phyloP scores from a whole-genome alignment of 352 stramenopile species.

The Phytopythium delawarense region DNA sequence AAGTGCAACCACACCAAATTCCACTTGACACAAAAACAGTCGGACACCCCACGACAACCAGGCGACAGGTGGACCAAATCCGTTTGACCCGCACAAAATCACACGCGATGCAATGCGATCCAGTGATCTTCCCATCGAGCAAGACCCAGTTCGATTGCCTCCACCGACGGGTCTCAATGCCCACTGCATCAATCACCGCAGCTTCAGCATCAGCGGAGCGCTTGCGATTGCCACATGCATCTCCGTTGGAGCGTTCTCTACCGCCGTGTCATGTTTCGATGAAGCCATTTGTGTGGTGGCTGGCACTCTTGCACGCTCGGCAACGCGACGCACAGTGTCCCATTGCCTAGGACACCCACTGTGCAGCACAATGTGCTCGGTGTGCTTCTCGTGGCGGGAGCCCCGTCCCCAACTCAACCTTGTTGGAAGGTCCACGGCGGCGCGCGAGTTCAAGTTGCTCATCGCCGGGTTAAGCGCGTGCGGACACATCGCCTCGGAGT shows the following conservation, averaged over 20 bases:
- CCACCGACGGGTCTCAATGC: too few species aligned
- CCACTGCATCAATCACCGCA: too few species aligned
- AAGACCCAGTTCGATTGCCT: too few species aligned
- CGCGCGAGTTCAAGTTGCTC: neutral
- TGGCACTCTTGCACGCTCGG: neutral
- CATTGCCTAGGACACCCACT: neutral
- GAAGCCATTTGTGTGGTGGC: neutral
- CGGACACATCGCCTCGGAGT: neutral
- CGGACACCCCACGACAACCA: neutral
- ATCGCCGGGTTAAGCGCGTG: neutral
- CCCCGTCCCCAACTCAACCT: neutral
- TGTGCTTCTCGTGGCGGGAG: neutral
- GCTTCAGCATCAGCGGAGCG: too few species aligned
- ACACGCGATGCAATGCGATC: neutral
- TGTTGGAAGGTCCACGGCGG: neutral
- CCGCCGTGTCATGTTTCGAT: neutral
- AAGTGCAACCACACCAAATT: neutral
- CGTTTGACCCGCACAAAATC: neutral
- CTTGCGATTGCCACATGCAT: too few species aligned
- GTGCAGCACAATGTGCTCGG: too few species aligned
- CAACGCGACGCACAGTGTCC: neutral
- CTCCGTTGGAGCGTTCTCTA: neutral
- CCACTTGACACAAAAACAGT: constrained; percentile 4
- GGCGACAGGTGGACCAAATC: constrained; percentile 1
- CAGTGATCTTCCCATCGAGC: too few species aligned